Base-by-base conservation (phyloP, 1,139 yeast genomes). In the Scheffersomyces titani region DNA sequence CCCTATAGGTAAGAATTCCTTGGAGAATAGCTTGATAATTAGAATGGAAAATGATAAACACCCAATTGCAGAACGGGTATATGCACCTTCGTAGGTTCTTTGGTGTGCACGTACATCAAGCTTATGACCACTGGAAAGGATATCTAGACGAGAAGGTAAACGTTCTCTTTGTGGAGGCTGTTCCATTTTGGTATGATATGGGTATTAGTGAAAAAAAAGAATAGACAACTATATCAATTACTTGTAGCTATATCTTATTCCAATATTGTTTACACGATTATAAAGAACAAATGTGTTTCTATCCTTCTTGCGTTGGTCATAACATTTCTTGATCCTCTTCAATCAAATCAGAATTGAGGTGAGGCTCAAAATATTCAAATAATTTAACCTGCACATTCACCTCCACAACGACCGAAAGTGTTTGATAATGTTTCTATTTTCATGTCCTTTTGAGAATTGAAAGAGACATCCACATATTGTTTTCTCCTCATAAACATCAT, bases 31-130 rank as follows among this genome's bases (percentile, higher is more conserved):
- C 67, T 83, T 84, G 63, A 84, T 76, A 50, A 84, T 77, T 52
- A 83, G 59, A 51, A 79, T 72, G 4, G 83, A 71, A 60, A 80
- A 80, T 36, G 82, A 77, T n/a, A 80, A 67, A 54, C 80, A 70
- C 46, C 80, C 80, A 22, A 84, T 70, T 40, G 87, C 82, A 3
- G 86, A 77, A 55, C 88, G 66, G 13, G 86, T 78, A 63, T 84
- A 84, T 3, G 88, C 87, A 0, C 88, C 88, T 66, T 84, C 88
- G 63, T 84, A 84, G 1, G 88, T 84, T 60, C 88, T 66, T 65
- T 84, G 88, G 65, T 84, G 87, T 1, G 88, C 88, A 59, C 88
- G 63, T 4, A 84, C 78, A 60, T 84, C 88, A 48, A 83, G 69
- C 62, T 81, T 80, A 53, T 76, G 74, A 5, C 71, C 72, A 11